Evolutionary conservation across 2,329 filamentous ascomycete genomes (phyloP), one percentile per base, ranked within the genome.

Genomic region (Alternaria panax): DNA sequence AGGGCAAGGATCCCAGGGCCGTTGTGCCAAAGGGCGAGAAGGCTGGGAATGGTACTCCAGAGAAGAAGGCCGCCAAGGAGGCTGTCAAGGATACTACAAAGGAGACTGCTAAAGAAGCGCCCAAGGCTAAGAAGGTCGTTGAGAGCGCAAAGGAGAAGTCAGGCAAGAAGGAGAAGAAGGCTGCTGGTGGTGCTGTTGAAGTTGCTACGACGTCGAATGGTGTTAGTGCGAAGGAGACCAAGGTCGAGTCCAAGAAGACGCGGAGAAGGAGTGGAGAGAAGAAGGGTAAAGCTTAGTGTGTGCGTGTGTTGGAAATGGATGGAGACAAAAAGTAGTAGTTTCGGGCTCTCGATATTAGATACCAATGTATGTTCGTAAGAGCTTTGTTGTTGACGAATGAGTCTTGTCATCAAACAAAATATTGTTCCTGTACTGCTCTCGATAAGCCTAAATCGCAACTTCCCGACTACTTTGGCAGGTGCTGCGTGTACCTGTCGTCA

Each of bases 1-100:
- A 83, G 71, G 82, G 82, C 24, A 76, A 80, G 51, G 79, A 84
- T 63, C 82, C 82, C 0, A 83, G 79, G 64, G 75, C 77, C 1
- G 46, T 70, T 4, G 59, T 63, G 42, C 58, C 52, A 56, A 75
- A 74, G 58, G 64, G 54, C 4, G 61, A 64, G n/a, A 66, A 64
- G 42, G 32, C 42, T 7, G 38, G 54, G 57, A 67, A 70, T 54
- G 72, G 71, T 41, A 51, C 45, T 7, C 51, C 43, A 11, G 34
- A 38, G 20, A 65, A 64, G 55, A 54, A 66, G 42, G 46, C 45
- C 12, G 7, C 36, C 7, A 34, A 34, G 30, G 30, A 34, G 30
- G 14, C 30, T 0, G 12, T 6, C 30, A 30, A 54, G 28, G 48
- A 55, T n/a, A 36, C 41, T 25, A 65, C 65, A 9, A 65, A 65